Evolutionary conservation across 768 basidiomycete genomes (phyloP).

Genomic region (Vishniacozyma victoriae): DNA sequence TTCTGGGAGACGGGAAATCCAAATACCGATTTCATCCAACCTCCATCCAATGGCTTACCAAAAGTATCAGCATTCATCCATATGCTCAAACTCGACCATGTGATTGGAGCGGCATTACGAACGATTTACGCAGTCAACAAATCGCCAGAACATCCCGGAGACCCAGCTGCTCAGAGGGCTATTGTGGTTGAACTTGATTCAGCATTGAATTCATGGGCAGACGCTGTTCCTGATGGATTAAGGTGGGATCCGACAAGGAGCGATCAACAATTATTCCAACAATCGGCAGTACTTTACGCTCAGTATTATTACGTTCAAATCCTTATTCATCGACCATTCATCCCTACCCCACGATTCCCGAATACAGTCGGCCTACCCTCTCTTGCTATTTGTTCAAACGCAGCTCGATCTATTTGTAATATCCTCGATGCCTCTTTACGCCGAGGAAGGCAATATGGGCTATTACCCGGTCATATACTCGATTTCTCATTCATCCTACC

Average conservation of each 20-base stretch:
- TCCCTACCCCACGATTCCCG: conserved; percentile 57
- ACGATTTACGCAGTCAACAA: conserved; percentile 68
- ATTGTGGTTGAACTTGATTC: conserved; percentile 65
- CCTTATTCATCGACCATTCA: conserved; percentile 70
- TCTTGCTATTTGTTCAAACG: conserved; percentile 72
- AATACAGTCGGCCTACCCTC: conserved; percentile 55
- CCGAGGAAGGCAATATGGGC: conserved; percentile 50
- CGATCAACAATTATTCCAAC: conserved; percentile 54
- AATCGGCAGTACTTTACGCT: conserved; percentile 58
- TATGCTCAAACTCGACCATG: conserved; percentile 57
- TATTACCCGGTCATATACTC: conserved; percentile 33
- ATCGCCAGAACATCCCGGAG: conserved; percentile 40
- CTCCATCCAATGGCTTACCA: conserved; percentile 47
- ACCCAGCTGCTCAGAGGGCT: conserved; percentile 36
- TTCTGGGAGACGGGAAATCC: conserved; percentile 64
- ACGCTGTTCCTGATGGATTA: conserved; percentile 60
- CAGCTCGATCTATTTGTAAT: conserved; percentile 68
- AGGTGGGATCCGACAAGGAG: conserved; percentile 56
- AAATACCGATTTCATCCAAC: conserved; percentile 60
- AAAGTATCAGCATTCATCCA: conserved; percentile 57
- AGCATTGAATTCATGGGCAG: conserved; percentile 67
- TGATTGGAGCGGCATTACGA: conserved; percentile 58
- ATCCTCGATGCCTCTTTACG: conserved; percentile 60
- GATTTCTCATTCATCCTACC: conserved; percentile 44
- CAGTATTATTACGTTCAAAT: conserved; percentile 61